Base-by-base conservation (phyloP, 1,139 yeast genomes). In the Yamadazyma triangularis region DNA sequence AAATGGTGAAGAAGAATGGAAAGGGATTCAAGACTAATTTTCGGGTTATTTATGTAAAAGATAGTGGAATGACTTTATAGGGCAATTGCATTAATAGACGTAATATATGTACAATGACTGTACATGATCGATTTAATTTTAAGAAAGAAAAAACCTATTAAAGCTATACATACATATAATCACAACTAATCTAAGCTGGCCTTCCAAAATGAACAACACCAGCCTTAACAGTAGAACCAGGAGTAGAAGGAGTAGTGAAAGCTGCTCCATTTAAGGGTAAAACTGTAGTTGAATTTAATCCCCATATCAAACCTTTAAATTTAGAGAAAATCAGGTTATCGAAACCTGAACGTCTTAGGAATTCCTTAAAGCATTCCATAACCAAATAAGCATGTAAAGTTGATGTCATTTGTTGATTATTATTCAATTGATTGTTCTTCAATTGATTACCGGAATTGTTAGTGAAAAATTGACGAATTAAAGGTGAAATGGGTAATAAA, bases 301-400 rank as follows among this genome's bases (percentile, higher is more conserved):
- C 83, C 64, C 79, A 77, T 22, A 77, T 64, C 29, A 62, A 54
- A 9, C 80, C 80, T 38, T 65, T 68, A 45, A 59, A 72, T 38
- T 60, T 61, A 26, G 59, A 56, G 29, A 74, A 59, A 28, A 59
- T 59, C 13, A 51, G 47, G 13, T 44, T 31, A 36, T 64, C 70
- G 34, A 53, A 59, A 9, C 60, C 56, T 26, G 72, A 47, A 39
- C 60, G 66, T 47, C 70, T 60, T 38, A 70, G 70, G 27, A 77
- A 51, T 44, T 76, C 81, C 41, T 74, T 71, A 42, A 74, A 73
- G 34, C 80, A 73, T 42, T 77, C 70, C 64, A 73, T 64, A 13
- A 79, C 72, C 39, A 77, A 58, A 35, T 76, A 64, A 27, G 83
- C 77, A 42, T 67, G 72, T 40, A 68, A 56, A 3, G 72, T 64